Base-by-base conservation (phyloP, 179 eudicot genomes). In the Vitellaria paradoxa region DNA sequence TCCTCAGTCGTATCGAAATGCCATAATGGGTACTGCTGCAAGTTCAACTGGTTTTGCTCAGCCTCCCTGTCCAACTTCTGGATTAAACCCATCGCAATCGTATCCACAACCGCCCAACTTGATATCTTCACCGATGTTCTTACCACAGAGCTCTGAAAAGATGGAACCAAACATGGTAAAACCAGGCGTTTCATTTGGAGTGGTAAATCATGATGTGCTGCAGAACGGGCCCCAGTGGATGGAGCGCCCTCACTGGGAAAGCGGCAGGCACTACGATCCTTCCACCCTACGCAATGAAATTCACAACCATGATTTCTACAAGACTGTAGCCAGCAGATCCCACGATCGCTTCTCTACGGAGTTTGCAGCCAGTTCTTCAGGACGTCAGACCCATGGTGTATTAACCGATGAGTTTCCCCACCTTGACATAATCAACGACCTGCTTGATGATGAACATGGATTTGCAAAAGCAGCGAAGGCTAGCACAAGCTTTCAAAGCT, bases 341-440 rank as follows among this genome's bases (percentile, higher is more conserved):
- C 90, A 75, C 67, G 85, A 87, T 72, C 67, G 81, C 62, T 82
- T 77, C 49, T 77, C 82, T 21, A 53, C 85, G 14, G 89, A 87
- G 12, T 74, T 76, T 74, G 78, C 82, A 21, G 87, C 85, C 7
- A 76, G 82, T 45, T 77, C 88, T 17, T 88, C 93, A 0, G 89
- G 90, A 17, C 89, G 87, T 57, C 91, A 81, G 70, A 62, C 67
- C 65, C 89, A 87, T 55, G 79, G 82, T 68, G 85, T 76, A 26
- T n/a, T 83, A 65, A 84, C 88, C 0, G 98, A 94, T 73, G 98
- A 92, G 23, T 94, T 94, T 74, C 98, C 98, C 4, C 98, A 94
- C 80, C 91, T 94, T 1, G 97, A 94, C 82, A 94, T 94, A 73
- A 94, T 92, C 81, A 91, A 94, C 75, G 91, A 91, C 56, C 83